Evolutionary conservation across 2,329 filamentous ascomycete species (phyloP).

Genomic region (Sodiomyces alkalinus): DNA sequence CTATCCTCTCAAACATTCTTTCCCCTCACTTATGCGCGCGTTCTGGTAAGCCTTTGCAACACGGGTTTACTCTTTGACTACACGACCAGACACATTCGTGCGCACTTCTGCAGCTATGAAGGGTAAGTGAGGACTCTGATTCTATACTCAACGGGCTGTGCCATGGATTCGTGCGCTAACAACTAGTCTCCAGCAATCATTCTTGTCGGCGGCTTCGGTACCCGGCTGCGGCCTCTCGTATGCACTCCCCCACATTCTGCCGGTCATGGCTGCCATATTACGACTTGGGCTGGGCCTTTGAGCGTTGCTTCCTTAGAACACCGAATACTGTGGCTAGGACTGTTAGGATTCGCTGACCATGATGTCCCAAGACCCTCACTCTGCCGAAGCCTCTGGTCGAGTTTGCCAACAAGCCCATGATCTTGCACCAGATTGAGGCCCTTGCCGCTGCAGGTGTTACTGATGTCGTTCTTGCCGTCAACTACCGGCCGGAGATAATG

Average conservation of each 20-base stretch:
- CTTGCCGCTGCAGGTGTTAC: slow-evolving; percentile 88
- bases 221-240: slow-evolving; percentile 90
- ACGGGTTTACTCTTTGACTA: too few relatives aligned
- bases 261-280: slow-evolving; percentile 5
- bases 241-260: not conserved
- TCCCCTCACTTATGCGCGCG: too few relatives aligned
- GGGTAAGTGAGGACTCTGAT: not conserved
- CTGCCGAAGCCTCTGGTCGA: slow-evolving; percentile 96
- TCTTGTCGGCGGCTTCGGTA: slow-evolving; percentile 98
- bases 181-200: too few relatives aligned
- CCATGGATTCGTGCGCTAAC: too few relatives aligned
- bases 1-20: too few relatives aligned
- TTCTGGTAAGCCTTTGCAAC: too few relatives aligned
- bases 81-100: too few relatives aligned
- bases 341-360: too few relatives aligned
- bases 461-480: slow-evolving; percentile 94
- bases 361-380: slow-evolving; percentile 96
- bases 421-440: slow-evolving; percentile 92
- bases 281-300: not conserved
- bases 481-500: slow-evolving; percentile 98
- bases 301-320: not conserved
- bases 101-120: slow-evolving; percentile 1
- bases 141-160: too few relatives aligned
- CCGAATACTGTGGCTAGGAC: too few relatives aligned
- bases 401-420: slow-evolving; percentile 99